Evolutionary conservation across 208 protist genomes (phyloP), one percentile per base, ranked within the genome.

Genomic region (Kentomonas sorsogonicus): DNA sequence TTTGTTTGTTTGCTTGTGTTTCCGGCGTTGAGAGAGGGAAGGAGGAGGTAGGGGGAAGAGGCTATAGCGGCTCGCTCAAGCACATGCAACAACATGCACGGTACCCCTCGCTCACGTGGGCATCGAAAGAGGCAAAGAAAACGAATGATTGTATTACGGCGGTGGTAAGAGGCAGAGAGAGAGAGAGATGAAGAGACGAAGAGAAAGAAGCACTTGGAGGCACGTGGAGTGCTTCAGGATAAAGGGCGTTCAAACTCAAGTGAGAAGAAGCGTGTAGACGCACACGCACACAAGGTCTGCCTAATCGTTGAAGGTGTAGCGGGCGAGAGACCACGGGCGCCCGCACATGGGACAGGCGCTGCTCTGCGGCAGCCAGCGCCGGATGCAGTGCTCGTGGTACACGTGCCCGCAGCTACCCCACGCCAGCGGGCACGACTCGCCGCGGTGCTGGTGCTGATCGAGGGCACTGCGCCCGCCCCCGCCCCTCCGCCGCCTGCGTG

Each of bases 331-430:
- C 85, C 80, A 89, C 39, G 58, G 39, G 18, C 67, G 57, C 31
- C 78, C 72, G 52, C 85, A 92, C 20, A 81, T 64, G 0, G 85
- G 85, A 43, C 85, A 92, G 39, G 71, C 66, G 11, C 61, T 39
- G 18, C 66, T 66, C 64, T 71, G 69, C n/a, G 54, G 53, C 39
- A 74, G 55, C 81, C 84, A 91, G 15, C 63, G 67, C 13, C 64
- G 47, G 22, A 91, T 63, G 54, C 84, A 91, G 63, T 88, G 84
- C 16, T 72, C 69, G 68, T 91, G 84, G 55, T 86, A 91, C 2
- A 81, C 60, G 53, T 91, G 84, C 1, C 74, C 72, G 36, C 84
- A 91, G 46, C 40, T 53, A 20, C 84, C 80, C 96, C 97, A 98
- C 10, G 93, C 95, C 11, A 98, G 91, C 23, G 54, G 51, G 41